Evolutionary conservation across 441 rosid species (phyloP).

Genomic region (California macrophylla): DNA sequence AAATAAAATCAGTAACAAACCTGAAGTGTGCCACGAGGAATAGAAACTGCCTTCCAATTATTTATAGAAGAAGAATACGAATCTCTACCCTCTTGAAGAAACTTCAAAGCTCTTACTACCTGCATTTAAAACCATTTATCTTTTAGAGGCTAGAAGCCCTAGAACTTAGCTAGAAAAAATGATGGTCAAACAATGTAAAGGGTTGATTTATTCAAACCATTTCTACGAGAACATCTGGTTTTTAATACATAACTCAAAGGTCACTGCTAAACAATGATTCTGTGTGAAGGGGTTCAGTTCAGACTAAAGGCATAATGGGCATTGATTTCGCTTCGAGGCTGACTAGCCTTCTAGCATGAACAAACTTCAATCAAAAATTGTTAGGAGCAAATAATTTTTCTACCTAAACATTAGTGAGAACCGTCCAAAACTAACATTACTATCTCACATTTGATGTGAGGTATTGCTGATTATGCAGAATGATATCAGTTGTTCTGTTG

Average conservation of each 20-base stretch:
- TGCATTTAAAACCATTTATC: constrained; percentile 22
- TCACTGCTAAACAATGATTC: background rate
- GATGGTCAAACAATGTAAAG: constrained; percentile 4
- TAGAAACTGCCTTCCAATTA: constrained; percentile 59
- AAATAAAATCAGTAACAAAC: constrained; percentile 41
- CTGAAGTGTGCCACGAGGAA: constrained; percentile 98
- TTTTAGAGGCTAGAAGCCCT: constrained; percentile 7
- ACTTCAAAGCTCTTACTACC: constrained; percentile 84
- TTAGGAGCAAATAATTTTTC: background rate
- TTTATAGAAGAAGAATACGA: constrained; percentile 23
- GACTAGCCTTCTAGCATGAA: background rate
- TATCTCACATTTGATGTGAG: background rate
- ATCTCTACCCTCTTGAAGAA: constrained; percentile 53
- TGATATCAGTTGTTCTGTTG: background rate
- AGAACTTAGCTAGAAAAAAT: background rate
- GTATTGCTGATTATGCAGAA: background rate
- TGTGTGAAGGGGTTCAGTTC: too few relatives aligned
- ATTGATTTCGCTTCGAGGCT: background rate
- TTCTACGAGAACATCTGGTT: background rate
- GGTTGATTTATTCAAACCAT: constrained; percentile 4
- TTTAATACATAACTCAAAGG: background rate
- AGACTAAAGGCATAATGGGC: background rate
- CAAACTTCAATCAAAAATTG: background rate
- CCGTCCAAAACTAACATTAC: background rate
- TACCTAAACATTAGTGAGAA: background rate